Evolutionary conservation across 495 filamentous ascomycete genomes (phyloP).

Genomic region (Lasiosphaeria hispida): DNA sequence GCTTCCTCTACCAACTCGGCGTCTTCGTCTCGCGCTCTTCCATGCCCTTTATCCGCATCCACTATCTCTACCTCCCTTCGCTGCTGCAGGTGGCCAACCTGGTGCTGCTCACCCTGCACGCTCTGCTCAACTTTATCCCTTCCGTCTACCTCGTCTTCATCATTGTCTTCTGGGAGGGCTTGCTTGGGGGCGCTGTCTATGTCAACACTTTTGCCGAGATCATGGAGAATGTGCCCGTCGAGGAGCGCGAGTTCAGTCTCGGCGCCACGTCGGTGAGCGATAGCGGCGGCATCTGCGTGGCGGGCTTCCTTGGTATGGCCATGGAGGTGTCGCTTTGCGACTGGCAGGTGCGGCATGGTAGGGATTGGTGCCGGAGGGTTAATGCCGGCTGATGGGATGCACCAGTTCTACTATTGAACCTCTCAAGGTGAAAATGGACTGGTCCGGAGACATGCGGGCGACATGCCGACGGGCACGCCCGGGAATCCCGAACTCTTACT

Average conservation of each 20-base stretch:
- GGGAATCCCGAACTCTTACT: no score
- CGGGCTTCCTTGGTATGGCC: conserved; percentile 80
- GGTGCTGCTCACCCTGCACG: conserved; percentile 66
- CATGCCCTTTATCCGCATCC: conserved; percentile 78
- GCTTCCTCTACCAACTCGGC: conserved; percentile 87
- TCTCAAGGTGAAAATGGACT: no score
- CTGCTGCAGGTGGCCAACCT: conserved; percentile 83
- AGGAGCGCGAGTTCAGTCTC: conserved; percentile 86
- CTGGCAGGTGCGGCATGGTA: conserved; percentile 74
- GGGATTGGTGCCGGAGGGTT: conserved; percentile 66
- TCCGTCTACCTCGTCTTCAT: conserved; percentile 77
- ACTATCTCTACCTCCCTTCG: conserved; percentile 75
- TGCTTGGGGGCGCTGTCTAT: conserved; percentile 88
- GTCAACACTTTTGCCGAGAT: conserved; percentile 96
- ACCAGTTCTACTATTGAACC: no score
- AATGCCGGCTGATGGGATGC: conserved; percentile 26
- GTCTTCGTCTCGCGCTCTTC: conserved; percentile 94
- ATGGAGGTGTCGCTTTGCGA: conserved; percentile 79
- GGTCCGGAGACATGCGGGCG: no score
- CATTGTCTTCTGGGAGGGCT: conserved; percentile 92
- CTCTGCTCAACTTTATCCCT: conserved; percentile 75
- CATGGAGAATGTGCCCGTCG: conserved; percentile 67
- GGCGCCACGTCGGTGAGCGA: conserved; percentile 91
- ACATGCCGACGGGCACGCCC: no score
- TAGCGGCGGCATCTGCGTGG: conserved; percentile 84